Base-by-base conservation (phyloP, 176 grass and related monocot species). In the Saccharum spontaneum region DNA sequence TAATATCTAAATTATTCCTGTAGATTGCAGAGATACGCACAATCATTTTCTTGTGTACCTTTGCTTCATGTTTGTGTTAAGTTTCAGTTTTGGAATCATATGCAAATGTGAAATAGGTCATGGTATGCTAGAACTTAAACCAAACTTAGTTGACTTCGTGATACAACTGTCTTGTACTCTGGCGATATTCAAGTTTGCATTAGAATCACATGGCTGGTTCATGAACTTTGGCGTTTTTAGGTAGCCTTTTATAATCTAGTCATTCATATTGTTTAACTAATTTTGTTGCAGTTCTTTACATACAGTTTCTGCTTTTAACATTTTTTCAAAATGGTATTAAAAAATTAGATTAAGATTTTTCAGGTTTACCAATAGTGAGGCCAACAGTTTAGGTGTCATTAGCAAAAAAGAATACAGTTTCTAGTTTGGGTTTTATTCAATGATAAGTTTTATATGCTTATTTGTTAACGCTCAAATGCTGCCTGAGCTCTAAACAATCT, bases 21-120 rank as follows among this genome's bases (percentile, higher is more conserved):
- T 67, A 71, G 8, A 66, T 50, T 78, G 26, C 6, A 82, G 1
- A 49, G 64, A 6, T 22, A 22, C 17, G 16, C 22, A 41, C 54
- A 82, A 82, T 60, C 30, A 77, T 71, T 77, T 49, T 3, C 67
- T 24, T 66, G 2, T 64, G 64, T 37, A 38, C 26, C 13, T 37
- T 66, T 26, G 23, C 16, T 40, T 54, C 36, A n/a, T 84, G 44
- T 41, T 73, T 38, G 73, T 80, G 49, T 49, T 38, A 44, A 49
- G 28, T 26, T 81, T 81, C 37, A n/a, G 5, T 61, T 62, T 70
- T 16, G 8, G 71, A 59, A 43, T 89, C 71, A 60, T 48, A 40
- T 63, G 24, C 18, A 4, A 52, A 70, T 49, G 28, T 86, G 23
- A 64, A 64, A 64, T 64, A 64, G 24, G 24, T 52, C 34, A 30